Conservation (phyloP, 2,329 filamentous ascomycete genomes). For the Penicillium oxalicum region DNA sequence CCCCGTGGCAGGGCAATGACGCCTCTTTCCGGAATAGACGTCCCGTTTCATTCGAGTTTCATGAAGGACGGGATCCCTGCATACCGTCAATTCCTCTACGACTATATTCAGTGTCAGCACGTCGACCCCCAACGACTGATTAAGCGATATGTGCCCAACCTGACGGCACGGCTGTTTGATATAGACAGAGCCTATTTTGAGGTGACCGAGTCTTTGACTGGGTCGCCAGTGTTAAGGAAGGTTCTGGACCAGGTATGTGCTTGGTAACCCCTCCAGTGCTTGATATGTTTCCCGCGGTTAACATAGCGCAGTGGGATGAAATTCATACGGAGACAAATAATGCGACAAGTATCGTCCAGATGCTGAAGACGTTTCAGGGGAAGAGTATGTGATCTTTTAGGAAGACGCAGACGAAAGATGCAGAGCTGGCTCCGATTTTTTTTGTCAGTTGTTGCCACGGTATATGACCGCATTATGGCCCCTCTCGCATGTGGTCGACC, state of each 20-base stretch:
- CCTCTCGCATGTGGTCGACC: too few relatives aligned
- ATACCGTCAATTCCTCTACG: constrained; percentile 90
- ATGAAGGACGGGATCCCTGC: constrained; percentile 93
- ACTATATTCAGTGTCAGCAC: constrained; percentile 72
- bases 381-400: neutral
- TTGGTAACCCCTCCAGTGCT: neutral
- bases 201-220: constrained; percentile 17
- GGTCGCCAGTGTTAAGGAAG: neutral
- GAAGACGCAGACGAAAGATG: neutral
- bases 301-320: neutral
- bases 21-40: neutral
- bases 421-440: neutral
- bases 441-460: neutral
- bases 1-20: constrained; percentile 90
- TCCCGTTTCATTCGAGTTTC: constrained; percentile 57
- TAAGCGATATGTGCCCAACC: constrained; percentile 96
- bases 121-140: constrained; percentile 48
- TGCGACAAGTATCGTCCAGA: neutral
- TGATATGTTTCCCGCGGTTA: neutral
- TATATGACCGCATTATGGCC: too few relatives aligned
- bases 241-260: neutral
- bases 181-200: constrained; percentile 96
- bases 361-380: neutral
- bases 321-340: neutral
- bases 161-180: constrained; percentile 88